These are phyloP conservation scores for Sugiyamaella americana DNA, from an alignment of 805 yeast genomes.

Conservation along the genomic window DNA sequence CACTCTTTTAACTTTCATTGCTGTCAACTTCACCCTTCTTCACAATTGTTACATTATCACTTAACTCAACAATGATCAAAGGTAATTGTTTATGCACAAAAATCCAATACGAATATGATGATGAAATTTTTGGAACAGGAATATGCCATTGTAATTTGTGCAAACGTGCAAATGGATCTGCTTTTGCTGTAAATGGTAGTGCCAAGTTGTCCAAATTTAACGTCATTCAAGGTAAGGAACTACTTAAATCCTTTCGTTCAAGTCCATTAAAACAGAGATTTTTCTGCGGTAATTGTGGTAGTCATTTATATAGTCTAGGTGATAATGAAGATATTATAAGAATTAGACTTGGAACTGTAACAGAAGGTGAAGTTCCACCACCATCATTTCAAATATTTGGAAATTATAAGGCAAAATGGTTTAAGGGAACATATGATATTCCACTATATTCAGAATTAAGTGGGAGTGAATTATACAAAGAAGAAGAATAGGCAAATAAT, in stretches of 20 bases:
- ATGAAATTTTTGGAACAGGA: not conserved
- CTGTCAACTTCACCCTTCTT: too few relatives aligned
- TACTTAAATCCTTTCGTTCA: slow-evolving; percentile 1
- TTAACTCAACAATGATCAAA: not conserved
- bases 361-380: slow-evolving; percentile 2
- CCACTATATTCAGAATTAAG: too few relatives aligned
- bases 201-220: slow-evolving; percentile 1
- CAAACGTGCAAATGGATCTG: slow-evolving; percentile 6
- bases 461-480: too few relatives aligned
- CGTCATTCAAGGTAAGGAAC: not conserved
- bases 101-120: slow-evolving; percentile 4
- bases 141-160: slow-evolving; percentile 6
- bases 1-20: too few relatives aligned
- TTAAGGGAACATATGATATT: too few relatives aligned
- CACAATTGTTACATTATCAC: too few relatives aligned
- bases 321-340: not conserved
- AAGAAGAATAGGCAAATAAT: too few relatives aligned
- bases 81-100: slow-evolving; percentile 6
- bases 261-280: not conserved
- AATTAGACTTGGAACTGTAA: slow-evolving; percentile 3
- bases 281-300: slow-evolving; percentile 8
- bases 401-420: too few relatives aligned
- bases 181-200: slow-evolving; percentile 4
- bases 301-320: slow-evolving; percentile 2
- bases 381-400: slow-evolving; percentile 5